These are phyloP conservation scores for Euphorbia lathyris DNA, from an alignment of 345 rosid genomes.

Conservation along the genomic window DNA sequence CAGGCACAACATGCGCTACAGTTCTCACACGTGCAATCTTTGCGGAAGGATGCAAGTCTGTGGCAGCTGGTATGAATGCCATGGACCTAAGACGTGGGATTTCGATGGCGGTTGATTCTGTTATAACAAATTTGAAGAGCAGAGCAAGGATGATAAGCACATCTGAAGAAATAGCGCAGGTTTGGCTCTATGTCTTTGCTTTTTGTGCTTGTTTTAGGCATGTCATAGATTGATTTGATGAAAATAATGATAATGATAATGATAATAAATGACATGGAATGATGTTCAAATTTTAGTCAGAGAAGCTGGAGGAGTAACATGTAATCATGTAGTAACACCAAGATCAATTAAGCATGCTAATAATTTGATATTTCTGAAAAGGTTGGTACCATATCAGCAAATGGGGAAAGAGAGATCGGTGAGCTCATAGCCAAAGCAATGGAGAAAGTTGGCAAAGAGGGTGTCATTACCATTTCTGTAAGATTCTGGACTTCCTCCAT, in stretches of 20 bases:
- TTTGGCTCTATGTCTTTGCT: conserved; percentile 13
- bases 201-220: neutral
- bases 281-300: neutral
- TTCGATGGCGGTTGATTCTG: conserved; percentile 25
- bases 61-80: conserved; percentile 34
- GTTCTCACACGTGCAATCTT: conserved; percentile 27
- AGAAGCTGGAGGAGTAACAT: neutral
- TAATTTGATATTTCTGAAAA: neutral
- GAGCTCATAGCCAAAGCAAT: conserved; percentile 93
- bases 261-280: neutral
- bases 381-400: conserved; percentile 87
- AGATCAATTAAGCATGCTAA: neutral
- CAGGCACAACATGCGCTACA: conserved; percentile 32
- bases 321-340: neutral
- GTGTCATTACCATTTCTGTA: conserved; percentile 89
- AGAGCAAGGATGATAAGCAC: conserved; percentile 32
- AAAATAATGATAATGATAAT: neutral
- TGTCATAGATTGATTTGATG: neutral
- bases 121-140: conserved; percentile 26
- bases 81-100: conserved; percentile 30
- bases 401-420: conserved; percentile 96
- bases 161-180: conserved; percentile 98
- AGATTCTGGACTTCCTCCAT: conserved; percentile 18
- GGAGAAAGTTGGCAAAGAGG: conserved; percentile 98
- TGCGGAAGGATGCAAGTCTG: conserved; percentile 28